Evolutionary conservation across 306 rosid genomes (phyloP), one percentile per base, ranked within the genome.

Genomic region (barrel medic (Medicago truncatula)): DNA sequence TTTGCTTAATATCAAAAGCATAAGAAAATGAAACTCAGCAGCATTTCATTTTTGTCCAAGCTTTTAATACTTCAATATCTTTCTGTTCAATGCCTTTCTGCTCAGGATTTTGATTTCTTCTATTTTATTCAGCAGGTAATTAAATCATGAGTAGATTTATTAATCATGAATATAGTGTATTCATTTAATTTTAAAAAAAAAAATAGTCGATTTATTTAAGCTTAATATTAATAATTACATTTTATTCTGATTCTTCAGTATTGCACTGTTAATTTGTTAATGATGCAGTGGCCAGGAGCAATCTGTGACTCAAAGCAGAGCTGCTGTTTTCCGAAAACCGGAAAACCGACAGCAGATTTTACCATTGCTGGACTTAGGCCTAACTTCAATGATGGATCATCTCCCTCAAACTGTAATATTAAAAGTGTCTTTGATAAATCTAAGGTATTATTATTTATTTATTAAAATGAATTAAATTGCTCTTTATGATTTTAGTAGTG

Each of bases 291-390:
- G 93, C 96, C 93, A 49, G 96, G 93, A 34, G 87, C 96, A 41
- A 88, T 82, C 25, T 91, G 96, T 75, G 96, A 91, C 78, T 85
- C 91, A 34, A 72, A 84, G 81, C 78, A 81, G 5, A 84, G 89
- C 9, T 91, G 96, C 50, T 91, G 96, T 74, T 88, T 80, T 67
- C 96, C 96, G 4, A 84, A 85, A 67, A 85, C 83, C 2, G 93
- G 92, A 13, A 91, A 87, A 80, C 96, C 96, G 2, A 75, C 77
- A 0, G 86, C 92, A 5, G 89, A 91, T 84, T 91, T 91, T 50
- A 82, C 90, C 38, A 87, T 91, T 57, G 89, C 85, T 77, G 92
- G 97, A n/a, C 86, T 91, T 0, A 84, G 97, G 89, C 97, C 93
- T 2, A 89, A 87, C 73, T 84, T 76, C 78, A 79, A 84, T 0